These are phyloP conservation scores for Rhazya stricta DNA, from an alignment of 257 asterid species.

Conservation along the genomic window DNA sequence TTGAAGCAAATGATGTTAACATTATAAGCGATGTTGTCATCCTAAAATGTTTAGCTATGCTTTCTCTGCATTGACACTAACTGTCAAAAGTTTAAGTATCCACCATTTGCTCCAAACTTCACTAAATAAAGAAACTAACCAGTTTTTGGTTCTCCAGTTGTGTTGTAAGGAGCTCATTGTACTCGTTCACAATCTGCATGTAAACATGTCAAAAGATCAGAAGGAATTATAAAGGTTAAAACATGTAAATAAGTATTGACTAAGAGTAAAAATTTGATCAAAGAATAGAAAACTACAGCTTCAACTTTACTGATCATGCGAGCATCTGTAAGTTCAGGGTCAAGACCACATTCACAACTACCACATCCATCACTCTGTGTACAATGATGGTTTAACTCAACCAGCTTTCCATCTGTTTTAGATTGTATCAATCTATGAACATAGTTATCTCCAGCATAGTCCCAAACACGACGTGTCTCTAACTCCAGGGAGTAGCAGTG, in stretches of 20 bases:
- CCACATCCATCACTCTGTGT: conserved; percentile 36
- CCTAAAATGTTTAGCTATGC: conserved; percentile 6
- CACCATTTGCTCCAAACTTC: not conserved
- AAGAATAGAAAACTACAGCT: conserved; percentile 45
- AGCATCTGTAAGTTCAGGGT: conserved; percentile 47
- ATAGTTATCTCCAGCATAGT: conserved; percentile 88
- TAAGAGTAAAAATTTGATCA: conserved; percentile 2
- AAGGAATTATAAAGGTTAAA: conserved; percentile 9
- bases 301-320: conserved; percentile 62
- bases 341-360: conserved; percentile 35
- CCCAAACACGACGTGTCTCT: conserved; percentile 98
- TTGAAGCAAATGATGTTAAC: conserved; percentile 26
- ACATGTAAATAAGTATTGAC: conserved; percentile 11
- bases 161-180: conserved; percentile 77
- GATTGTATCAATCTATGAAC: conserved; percentile 94
- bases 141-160: conserved; percentile 90
- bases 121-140: conserved; percentile 41
- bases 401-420: conserved; percentile 91
- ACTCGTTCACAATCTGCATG: conserved; percentile 84
- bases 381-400: conserved; percentile 77
- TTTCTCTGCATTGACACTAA: not conserved
- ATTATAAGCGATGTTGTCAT: conserved; percentile 22
- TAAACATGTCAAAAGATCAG: conserved; percentile 14
- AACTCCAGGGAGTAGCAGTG: conserved; percentile 97
- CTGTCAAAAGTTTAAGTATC: not conserved